Conservation (phyloP, 495 filamentous ascomycete species). For the Antarctomyces pellizariae region DNA sequence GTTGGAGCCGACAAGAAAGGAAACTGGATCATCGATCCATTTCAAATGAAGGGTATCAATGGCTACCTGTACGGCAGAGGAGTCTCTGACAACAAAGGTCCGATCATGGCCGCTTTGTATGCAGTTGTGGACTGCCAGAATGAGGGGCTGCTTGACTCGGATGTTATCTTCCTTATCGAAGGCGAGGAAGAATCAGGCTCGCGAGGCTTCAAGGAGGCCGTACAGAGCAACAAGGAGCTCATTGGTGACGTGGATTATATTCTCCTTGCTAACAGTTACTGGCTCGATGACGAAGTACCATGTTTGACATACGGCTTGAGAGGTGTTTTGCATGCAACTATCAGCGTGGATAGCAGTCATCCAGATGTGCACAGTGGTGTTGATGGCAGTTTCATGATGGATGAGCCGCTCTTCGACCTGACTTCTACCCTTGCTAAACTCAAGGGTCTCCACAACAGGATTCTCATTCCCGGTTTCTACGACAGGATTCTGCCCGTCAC, state of each 20-base stretch:
- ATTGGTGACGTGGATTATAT: conserved; percentile 89
- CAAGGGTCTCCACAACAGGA: conserved; percentile 39
- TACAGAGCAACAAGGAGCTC: conserved; percentile 51
- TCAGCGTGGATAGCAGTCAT: conserved; percentile 61
- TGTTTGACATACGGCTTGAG: conserved; percentile 87
- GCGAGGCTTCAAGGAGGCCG: conserved; percentile 61
- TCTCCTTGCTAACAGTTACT: conserved; percentile 88
- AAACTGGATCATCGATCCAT: conserved; percentile 74
- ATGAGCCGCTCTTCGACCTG: conserved; percentile 79
- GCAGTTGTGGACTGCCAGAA: conserved; percentile 71
- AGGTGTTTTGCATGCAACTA: conserved; percentile 83
- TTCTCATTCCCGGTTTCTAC: conserved; percentile 57
- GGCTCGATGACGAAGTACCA: conserved; percentile 86
- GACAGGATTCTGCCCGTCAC: conserved; percentile 58
- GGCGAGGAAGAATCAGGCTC: conserved; percentile 94
- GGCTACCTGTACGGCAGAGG: conserved; percentile 95
- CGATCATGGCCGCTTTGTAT: conserved; percentile 77
- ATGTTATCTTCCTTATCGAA: conserved; percentile 85
- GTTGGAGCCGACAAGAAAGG: conserved; percentile 64
- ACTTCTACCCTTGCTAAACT: conserved; percentile 58
- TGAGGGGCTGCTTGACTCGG: conserved; percentile 52
- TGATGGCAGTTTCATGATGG: conserved; percentile 68
- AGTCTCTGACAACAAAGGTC: conserved; percentile 91
- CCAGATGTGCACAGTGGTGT: conserved; percentile 91
- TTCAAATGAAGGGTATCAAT: conserved; percentile 60